Base-by-base conservation (phyloP, 1,284 basidiomycete genomes). In the Ustilago trichophora region DNA sequence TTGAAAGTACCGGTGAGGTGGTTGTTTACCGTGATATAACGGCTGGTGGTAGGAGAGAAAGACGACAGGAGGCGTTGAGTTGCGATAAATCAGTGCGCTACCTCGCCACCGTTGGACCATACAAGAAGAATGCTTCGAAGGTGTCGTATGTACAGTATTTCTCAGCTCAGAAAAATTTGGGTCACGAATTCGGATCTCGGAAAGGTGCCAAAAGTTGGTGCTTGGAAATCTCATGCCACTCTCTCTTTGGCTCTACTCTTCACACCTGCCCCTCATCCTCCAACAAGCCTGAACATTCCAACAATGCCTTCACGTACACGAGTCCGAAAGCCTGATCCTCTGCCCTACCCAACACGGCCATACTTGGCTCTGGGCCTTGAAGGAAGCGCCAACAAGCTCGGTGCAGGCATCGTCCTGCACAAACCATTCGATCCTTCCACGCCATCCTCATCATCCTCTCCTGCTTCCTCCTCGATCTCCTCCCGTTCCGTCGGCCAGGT, bases 331-430 rank as follows among this genome's bases (percentile, higher is more conserved):
- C 27, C 49, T 8, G 75, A 74, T 22, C 75, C 73, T 6, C 60
- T 79, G 36, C 70, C 70, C 3, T 56, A 68, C 7, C 60, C 69
- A 6, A 42, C 47, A 11, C 59, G 75, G 18, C 71, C 77, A 12
- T 71, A 76, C 19, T 38, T 80, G 34, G 77, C 79, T 6, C 55
- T 81, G 11, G 78, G 78, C 13, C 70, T 80, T 16, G 77, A 80
- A 42, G 78, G 78, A 37, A 76, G 73, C 40, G 96, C 96, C 32
- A 99, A 99, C 85, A 99, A 99, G 83, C 87, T 98, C 29, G 96
- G 96, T n/a, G 91, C 90, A 18, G 96, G 96, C 5, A 86, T 98
- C 42, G 92, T 98, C 82, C 88, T 88, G 57, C 95, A 98, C 80
- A 85, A 86, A 18, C 84, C 86, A 25, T 87, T 90, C 77, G 90